Conservation (phyloP, 768 basidiomycete species). For the Clitopilus hobsonii region DNA sequence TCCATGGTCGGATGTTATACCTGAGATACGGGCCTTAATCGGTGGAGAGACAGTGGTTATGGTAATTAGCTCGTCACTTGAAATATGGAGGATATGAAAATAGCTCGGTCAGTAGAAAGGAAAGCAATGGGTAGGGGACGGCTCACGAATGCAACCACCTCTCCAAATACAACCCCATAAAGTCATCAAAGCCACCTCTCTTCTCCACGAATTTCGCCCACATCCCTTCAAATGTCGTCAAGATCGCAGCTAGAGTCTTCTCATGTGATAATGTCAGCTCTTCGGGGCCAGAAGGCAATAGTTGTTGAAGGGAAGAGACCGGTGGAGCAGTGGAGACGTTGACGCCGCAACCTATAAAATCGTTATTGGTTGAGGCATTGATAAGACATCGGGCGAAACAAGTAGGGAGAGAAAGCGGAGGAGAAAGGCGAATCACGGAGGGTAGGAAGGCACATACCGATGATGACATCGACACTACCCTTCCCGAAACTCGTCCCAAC, state of each 20-base stretch:
- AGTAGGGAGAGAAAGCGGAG: too few relatives aligned
- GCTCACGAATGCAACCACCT: conserved; percentile 91
- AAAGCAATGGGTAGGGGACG: conserved; percentile 13
- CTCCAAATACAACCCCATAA: conserved; percentile 73
- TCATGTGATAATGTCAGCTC: conserved; percentile 71
- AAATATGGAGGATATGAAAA: background rate
- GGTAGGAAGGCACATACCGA: conserved; percentile 49
- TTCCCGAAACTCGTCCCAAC: conserved; percentile 84
- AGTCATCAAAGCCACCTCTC: conserved; percentile 72
- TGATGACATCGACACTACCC: conserved; percentile 68
- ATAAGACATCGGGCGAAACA: too few relatives aligned
- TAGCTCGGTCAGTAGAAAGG: background rate
- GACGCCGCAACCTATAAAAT: conserved; percentile 71
- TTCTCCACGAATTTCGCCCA: conserved; percentile 69
- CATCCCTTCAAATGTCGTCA: conserved; percentile 72
- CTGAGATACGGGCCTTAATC: conserved; percentile 66
- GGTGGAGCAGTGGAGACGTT: conserved; percentile 83
- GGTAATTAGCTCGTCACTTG: conserved; percentile 78
- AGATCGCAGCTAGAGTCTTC: conserved; percentile 64
- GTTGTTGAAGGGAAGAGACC: conserved; percentile 74
- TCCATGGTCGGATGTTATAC: conserved; percentile 87
- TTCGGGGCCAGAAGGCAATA: conserved; percentile 35
- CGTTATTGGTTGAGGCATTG: conserved; percentile 4
- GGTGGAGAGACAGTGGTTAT: conserved; percentile 74
- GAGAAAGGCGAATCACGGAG: too few relatives aligned